These are phyloP conservation scores for Dactylellina parvicollis DNA, from an alignment of 2,329 filamentous ascomycete genomes.

Conservation along the genomic window DNA sequence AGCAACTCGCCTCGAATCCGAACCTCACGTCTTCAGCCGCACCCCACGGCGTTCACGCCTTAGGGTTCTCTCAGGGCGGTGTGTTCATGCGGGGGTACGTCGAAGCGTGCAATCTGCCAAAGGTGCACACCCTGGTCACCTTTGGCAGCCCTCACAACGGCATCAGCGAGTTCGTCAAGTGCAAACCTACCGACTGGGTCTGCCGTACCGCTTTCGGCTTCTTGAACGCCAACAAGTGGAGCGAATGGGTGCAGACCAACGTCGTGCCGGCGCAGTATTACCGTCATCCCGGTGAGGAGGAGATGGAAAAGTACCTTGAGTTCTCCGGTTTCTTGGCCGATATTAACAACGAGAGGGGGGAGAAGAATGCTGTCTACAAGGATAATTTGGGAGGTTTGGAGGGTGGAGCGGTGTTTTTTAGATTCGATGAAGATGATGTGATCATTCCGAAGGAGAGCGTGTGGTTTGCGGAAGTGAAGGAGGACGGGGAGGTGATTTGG, in stretches of 20 bases:
- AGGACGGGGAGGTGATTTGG: constrained; percentile 70
- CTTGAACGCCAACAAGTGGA: constrained; percentile 83
- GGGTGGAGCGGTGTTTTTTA: constrained; percentile 80
- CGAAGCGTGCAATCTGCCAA: constrained; percentile 82
- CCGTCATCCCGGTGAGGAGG: constrained; percentile 69
- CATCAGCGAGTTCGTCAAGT: constrained; percentile 81
- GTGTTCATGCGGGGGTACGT: constrained; percentile 93
- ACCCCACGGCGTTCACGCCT: constrained; percentile 56
- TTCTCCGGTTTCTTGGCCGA: constrained; percentile 90
- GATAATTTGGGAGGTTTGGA: constrained; percentile 74
- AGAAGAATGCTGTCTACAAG: constrained; percentile 79
- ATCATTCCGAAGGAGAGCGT: constrained; percentile 89
- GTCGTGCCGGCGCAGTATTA: constrained; percentile 96
- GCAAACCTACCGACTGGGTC: constrained; percentile 76
- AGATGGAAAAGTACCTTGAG: constrained; percentile 78
- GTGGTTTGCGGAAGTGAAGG: constrained; percentile 86
- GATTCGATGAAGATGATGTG: constrained; percentile 86
- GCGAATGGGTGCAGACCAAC: constrained; percentile 76
- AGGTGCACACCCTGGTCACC: constrained; percentile 81
- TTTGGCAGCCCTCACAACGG: constrained; percentile 94
- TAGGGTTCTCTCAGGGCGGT: constrained; percentile 95
- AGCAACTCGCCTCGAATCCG: constrained; percentile 27
- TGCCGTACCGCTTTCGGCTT: constrained; percentile 83
- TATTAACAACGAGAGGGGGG: constrained; percentile 87
- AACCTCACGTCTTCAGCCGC: constrained; percentile 29